Evolutionary conservation across 331 rosid genomes (phyloP), one percentile per base, ranked within the genome.

Genomic region (Acacia pycnantha): DNA sequence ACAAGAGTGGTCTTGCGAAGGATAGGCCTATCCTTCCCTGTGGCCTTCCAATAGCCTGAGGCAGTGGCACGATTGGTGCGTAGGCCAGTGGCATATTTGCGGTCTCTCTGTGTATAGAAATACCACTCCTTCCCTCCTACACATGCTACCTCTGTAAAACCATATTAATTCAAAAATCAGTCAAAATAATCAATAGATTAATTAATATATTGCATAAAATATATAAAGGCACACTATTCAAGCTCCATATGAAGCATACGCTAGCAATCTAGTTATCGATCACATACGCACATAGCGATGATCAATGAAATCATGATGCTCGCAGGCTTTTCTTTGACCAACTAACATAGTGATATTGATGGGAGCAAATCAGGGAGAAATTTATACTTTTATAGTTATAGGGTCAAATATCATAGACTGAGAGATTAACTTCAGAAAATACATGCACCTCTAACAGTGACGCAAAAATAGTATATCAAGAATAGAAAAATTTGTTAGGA

Each of bases 91-190:
- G 98, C 97, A 26, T 94, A 94, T 76, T 94, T 94, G 0, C 97
- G 81, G 61, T 94, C 98, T 76, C 98, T 79, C 54, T 87, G 97
- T 18, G 94, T 92, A 73, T 91, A 94, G 82, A 94, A 94, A 80
- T 92, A 94, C 98, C 95, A 94, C 37, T 94, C 97, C 54, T 91
- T 92, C 22, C 97, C 92, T 84, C 97, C 98, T 74, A 94, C 98
- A 78, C 98, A 88, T 46, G 97, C 97, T 64, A 68, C 85, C 68
- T 83, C 98, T 94, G 69, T 58, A 70, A 67, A 72, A 47, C 47
- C 76, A 44, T 44, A 14, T 70, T 70, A 3, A 72, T 80, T 72
- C n/a, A 24, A 50, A 56, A 37, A 56, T 14, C 5, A 43, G 65
- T 65, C 18, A 62, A 48, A 37, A 76, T 16, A 40, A 72, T 48